phyloP scores from a whole-genome alignment of 345 rosid genomes.

The Linum lewisii region DNA sequence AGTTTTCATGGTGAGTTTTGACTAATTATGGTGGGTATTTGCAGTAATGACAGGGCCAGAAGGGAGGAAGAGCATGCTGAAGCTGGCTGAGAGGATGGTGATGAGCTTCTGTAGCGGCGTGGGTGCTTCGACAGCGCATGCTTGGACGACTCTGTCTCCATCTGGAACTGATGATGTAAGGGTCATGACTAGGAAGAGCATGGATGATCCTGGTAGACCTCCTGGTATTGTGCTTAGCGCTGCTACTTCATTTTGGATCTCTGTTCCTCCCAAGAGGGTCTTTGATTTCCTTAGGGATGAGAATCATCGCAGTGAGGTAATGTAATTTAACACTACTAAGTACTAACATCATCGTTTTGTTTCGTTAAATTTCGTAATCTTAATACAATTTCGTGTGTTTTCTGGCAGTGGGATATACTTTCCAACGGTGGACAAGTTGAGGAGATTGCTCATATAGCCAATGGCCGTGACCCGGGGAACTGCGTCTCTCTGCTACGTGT shows the following conservation, averaged over 20 bases:
- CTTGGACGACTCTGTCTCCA: slow-evolving; percentile 37
- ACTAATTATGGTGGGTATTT: too few relatives aligned
- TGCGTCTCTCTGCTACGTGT: slow-evolving; percentile 40
- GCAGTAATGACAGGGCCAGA: slow-evolving; percentile 20
- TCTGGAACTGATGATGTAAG: slow-evolving; percentile 42
- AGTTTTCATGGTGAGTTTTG: too few relatives aligned
- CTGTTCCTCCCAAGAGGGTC: slow-evolving; percentile 32
- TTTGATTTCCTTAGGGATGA: slow-evolving; percentile 34
- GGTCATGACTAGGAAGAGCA: slow-evolving; percentile 33
- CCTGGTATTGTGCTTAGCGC: slow-evolving; percentile 43
- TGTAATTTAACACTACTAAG: not conserved
- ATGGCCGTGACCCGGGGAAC: slow-evolving; percentile 41
- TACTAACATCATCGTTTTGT: not conserved
- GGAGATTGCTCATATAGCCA: slow-evolving; percentile 35
- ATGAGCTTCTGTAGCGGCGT: slow-evolving; percentile 38
- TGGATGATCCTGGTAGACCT: slow-evolving; percentile 35
- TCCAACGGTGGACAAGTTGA: slow-evolving; percentile 28
- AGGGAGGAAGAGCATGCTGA: slow-evolving; percentile 40
- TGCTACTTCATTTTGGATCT: slow-evolving; percentile 54
- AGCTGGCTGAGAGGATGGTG: slow-evolving; percentile 59
- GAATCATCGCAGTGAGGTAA: slow-evolving; percentile 38
- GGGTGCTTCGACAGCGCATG: slow-evolving; percentile 42
- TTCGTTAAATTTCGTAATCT: too few relatives aligned
- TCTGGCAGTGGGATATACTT: slow-evolving; percentile 65
- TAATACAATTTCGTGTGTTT: too few relatives aligned